Conservation (phyloP, 306 rosid species). For the Luffa aegyptiaca region DNA sequence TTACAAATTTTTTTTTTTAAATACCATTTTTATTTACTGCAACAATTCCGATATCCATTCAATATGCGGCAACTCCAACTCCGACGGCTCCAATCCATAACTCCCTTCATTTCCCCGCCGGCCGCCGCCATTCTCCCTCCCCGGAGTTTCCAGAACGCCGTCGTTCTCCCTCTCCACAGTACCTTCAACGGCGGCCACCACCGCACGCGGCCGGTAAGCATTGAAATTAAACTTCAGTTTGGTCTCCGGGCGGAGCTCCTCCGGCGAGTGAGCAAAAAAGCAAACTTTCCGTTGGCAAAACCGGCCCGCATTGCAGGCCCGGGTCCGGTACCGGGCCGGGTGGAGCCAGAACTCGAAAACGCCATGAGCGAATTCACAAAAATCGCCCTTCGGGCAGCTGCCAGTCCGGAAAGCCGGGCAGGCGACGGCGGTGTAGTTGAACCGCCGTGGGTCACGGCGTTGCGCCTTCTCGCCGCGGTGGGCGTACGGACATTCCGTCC, state of each 20-base stretch:
- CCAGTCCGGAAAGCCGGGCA: constrained; percentile 34
- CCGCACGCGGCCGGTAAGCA: background rate
- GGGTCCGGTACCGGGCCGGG: constrained; percentile 40
- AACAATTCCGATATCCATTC: constrained; percentile 6
- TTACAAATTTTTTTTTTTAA: background rate
- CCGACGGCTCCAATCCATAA: background rate
- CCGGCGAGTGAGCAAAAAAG: constrained; percentile 40
- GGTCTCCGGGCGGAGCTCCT: constrained; percentile 26
- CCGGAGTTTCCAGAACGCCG: too few relatives aligned
- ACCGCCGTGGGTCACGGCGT: constrained; percentile 36
- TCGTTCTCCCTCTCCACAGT: background rate
- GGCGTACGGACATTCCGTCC: constrained; percentile 50
- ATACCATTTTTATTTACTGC: background rate
- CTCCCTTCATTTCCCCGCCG: background rate
- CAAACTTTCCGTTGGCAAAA: constrained; percentile 37
- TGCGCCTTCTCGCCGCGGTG: constrained; percentile 49
- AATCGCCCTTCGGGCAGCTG: constrained; percentile 25
- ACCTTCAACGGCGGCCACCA: background rate
- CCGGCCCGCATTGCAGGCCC: constrained; percentile 32
- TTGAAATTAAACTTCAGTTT: background rate
- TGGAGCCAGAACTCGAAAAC: constrained; percentile 56
- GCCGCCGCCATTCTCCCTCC: background rate
- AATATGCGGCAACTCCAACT: background rate
- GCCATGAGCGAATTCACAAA: constrained; percentile 41
- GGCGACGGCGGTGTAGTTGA: constrained; percentile 25